These are phyloP conservation scores for Paspalum notatum DNA, from an alignment of 176 grass and related monocot genomes.

Conservation along the genomic window DNA sequence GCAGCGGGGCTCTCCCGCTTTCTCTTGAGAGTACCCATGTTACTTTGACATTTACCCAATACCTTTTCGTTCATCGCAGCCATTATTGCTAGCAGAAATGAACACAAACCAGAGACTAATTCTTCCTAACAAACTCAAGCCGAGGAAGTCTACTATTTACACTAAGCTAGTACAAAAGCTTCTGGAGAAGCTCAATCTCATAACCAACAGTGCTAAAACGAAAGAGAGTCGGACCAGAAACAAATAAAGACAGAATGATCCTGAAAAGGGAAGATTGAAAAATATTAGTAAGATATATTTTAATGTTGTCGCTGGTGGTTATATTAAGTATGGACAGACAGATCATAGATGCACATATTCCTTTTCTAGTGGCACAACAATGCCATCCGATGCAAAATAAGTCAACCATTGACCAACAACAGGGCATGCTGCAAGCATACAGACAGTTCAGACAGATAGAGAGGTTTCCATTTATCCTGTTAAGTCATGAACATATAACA, in stretches of 20 bases:
- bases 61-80: constrained; percentile 70
- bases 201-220: background rate
- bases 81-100: constrained; percentile 60
- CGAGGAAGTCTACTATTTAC: constrained; percentile 63
- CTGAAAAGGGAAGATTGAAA: constrained; percentile 45
- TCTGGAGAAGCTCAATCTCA: background rate
- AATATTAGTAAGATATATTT: constrained; percentile 15
- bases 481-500: background rate
- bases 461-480: background rate
- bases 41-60: constrained; percentile 59
- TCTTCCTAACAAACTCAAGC: constrained; percentile 49
- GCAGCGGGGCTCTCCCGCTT: constrained; percentile 50
- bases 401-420: background rate
- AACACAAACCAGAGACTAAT: constrained; percentile 58
- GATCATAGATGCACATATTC: background rate
- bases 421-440: background rate
- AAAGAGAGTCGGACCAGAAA: constrained; percentile 29
- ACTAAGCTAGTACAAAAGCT: constrained; percentile 49
- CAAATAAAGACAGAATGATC: constrained; percentile 11
- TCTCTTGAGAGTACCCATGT: constrained; percentile 58
- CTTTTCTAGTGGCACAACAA: background rate
- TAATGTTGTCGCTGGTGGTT: background rate
- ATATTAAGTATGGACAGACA: background rate
- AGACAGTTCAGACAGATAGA: background rate
- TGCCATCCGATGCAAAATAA: constrained; percentile 21